Evolutionary conservation across 306 rosid species (phyloP), one percentile per base, ranked within the genome.

Genomic region (Argentina anserina): DNA sequence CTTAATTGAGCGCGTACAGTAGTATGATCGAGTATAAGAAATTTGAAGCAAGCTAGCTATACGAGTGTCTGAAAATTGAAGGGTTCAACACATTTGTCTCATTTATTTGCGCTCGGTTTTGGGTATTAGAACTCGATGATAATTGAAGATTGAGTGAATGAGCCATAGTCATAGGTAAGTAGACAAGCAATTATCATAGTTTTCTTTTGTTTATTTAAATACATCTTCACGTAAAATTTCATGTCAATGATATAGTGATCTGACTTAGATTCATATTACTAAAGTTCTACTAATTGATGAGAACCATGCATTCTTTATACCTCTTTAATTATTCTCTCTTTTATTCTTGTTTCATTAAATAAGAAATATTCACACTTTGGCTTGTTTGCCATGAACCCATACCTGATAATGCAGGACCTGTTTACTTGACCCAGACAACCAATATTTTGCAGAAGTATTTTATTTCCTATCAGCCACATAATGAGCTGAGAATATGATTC

Each of bases 401-500:
- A 28, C 37, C 64, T 12, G 64, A 58, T 61, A 0, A 0, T 33
- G 60, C 42, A n/a, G 20, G 20, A 29, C n/a, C 43, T 31, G 60
- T 47, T 33, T 69, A 50, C 60, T 31, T 69, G 43, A 53, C 14
- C 26, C 37, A 52, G n/a, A n/a, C n/a, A n/a, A n/a, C n/a, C n/a
- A n/a, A n/a, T n/a, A 37, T 52, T 17, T 10, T 61, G 66, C 36
- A 21, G 5, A 23, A 26, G 50, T 9, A 52, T 37, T 70, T 70
- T 37, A 52, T 39, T 55, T 56, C 75, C 26, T 58, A 41, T 56
- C 67, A 18, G 3, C 29, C n/a, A n/a, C 0, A 18, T 56, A 71
- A 28, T 26, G 75, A 58, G 37, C 9, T 13, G 75, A 41, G 75
- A 58, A n/a, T n/a, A 58, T 58, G 75, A 41, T 71, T 58, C 67